These are phyloP conservation scores for Tremellales sp. DNA, from an alignment of 1,284 basidiomycete genomes.

Conservation along the genomic window DNA sequence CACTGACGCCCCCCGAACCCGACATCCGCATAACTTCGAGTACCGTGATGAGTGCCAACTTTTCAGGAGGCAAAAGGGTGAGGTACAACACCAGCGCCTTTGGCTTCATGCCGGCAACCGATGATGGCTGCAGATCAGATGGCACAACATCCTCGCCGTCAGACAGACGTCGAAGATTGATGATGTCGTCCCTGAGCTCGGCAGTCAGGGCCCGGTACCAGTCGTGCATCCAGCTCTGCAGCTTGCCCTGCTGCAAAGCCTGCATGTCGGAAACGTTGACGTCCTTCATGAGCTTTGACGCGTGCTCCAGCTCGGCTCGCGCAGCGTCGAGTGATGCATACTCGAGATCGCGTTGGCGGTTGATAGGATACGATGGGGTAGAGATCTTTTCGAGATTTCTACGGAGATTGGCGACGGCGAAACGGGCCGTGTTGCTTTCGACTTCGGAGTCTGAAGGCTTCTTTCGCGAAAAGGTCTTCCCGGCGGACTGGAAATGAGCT, in stretches of 20 bases:
- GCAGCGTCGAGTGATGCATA: slow-evolving; percentile 80
- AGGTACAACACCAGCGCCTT: slow-evolving; percentile 56
- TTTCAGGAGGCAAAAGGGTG: slow-evolving; percentile 67
- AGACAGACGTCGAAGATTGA: slow-evolving; percentile 53
- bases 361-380: slow-evolving; percentile 59
- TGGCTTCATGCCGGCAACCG: slow-evolving; percentile 24
- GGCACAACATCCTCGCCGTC: slow-evolving; percentile 9
- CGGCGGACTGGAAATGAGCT: slow-evolving; percentile 3
- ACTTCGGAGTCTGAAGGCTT: not conserved
- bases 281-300: slow-evolving; percentile 61
- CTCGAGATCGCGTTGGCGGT: slow-evolving; percentile 77
- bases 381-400: slow-evolving; percentile 60
- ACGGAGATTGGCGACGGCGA: slow-evolving; percentile 62
- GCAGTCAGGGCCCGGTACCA: slow-evolving; percentile 69
- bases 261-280: slow-evolving; percentile 48
- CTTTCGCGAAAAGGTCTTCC: slow-evolving; percentile 4
- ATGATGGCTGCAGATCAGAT: slow-evolving; percentile 9
- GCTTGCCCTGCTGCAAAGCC: slow-evolving; percentile 55
- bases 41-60: slow-evolving; percentile 83
- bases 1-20: slow-evolving; percentile 67
- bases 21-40: slow-evolving; percentile 83
- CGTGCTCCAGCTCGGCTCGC: slow-evolving; percentile 63
- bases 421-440: slow-evolving; percentile 26
- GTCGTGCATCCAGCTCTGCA: slow-evolving; percentile 80
- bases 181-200: slow-evolving; percentile 59